Conservation (phyloP, 2,329 filamentous ascomycete genomes). For the Fusarium pseudograminearum region DNA sequence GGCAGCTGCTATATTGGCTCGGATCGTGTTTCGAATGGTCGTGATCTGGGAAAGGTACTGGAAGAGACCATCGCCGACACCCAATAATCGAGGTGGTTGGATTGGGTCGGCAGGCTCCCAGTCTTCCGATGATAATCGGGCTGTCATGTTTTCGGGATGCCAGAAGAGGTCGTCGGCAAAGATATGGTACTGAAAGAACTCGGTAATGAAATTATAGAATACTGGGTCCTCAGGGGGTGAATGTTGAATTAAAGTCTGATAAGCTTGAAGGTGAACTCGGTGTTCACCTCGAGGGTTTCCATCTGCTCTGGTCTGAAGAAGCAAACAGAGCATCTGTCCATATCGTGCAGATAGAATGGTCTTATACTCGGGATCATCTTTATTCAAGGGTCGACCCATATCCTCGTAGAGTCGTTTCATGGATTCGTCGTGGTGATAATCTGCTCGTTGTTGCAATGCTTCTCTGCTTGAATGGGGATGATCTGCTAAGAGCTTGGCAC, state of each 20-base stretch:
- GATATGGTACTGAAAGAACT: conserved; percentile 89
- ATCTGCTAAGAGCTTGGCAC: conserved; percentile 63
- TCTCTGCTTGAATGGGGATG: conserved; percentile 61
- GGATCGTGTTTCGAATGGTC: conserved; percentile 78
- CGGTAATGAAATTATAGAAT: conserved; percentile 73
- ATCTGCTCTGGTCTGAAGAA: conserved; percentile 69
- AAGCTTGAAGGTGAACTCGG: conserved; percentile 81
- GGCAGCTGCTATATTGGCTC: conserved; percentile 71
- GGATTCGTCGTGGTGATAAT: conserved; percentile 68
- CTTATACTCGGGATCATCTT: conserved; percentile 58
- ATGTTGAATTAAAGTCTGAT: conserved; percentile 76
- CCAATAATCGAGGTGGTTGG: conserved; percentile 72
- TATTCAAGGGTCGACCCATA: conserved; percentile 57
- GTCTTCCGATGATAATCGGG: conserved; percentile 57
- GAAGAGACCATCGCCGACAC: conserved; percentile 86
- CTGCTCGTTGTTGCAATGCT: conserved; percentile 63
- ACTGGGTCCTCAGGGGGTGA: conserved; percentile 72
- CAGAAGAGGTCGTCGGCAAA: conserved; percentile 72
- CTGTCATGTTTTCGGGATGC: conserved; percentile 56
- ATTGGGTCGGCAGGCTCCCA: conserved; percentile 59
- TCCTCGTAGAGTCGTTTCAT: conserved; percentile 64
- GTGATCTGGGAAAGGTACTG: conserved; percentile 83
- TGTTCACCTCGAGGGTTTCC: conserved; percentile 75
- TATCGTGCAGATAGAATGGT: conserved; percentile 67
- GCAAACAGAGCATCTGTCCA: conserved; percentile 72